A percentile compares a stretch with the other conserved stretches of the same genome.
Evolutionary conservation across 495 filamentous ascomycete species (phyloP).

Genomic region (Aspergillus taichungensis): DNA sequence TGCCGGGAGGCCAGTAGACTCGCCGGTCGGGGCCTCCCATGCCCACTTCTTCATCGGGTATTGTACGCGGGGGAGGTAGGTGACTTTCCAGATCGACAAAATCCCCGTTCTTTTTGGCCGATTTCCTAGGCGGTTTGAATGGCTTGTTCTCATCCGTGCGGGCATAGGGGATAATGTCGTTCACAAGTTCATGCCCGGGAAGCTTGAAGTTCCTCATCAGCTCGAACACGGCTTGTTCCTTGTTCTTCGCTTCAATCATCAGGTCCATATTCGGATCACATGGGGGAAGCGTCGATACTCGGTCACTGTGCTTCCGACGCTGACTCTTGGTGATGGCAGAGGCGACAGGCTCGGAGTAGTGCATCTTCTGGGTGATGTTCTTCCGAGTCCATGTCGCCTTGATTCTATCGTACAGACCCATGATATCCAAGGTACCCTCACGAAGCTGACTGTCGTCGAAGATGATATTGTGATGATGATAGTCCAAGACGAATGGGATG

Average conservation of each 20-base stretch:
- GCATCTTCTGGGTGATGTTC: constrained; percentile 89
- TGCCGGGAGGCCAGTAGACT: constrained; percentile 86
- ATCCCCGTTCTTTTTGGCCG: constrained; percentile 36
- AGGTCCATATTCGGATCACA: constrained; percentile 78
- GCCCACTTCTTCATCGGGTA: constrained; percentile 63
- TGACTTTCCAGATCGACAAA: constrained; percentile 43
- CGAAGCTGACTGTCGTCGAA: constrained; percentile 64
- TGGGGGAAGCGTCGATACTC: constrained; percentile 71
- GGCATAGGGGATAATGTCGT: constrained; percentile 69
- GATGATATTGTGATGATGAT: constrained; percentile 91
- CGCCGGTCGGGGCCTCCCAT: constrained; percentile 84
- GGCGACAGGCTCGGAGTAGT: constrained; percentile 76
- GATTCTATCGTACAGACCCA: constrained; percentile 62
- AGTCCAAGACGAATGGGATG: constrained; percentile 90
- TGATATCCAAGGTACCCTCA: constrained; percentile 81
- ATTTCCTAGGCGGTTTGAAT: constrained; percentile 40
- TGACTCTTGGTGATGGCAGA: constrained; percentile 67
- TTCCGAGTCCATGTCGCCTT: constrained; percentile 79
- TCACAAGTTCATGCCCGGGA: constrained; percentile 64
- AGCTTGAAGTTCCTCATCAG: constrained; percentile 82
- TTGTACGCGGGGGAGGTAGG: constrained; percentile 28
- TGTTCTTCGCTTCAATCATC: constrained; percentile 99
- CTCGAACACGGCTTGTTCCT: constrained; percentile 94
- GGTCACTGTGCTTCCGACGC: constrained; percentile 73
- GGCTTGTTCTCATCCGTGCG: constrained; percentile 71